These are phyloP conservation scores for Talaromyces pinophilus DNA, from an alignment of 2,329 filamentous ascomycete species.

Conservation along the genomic window DNA sequence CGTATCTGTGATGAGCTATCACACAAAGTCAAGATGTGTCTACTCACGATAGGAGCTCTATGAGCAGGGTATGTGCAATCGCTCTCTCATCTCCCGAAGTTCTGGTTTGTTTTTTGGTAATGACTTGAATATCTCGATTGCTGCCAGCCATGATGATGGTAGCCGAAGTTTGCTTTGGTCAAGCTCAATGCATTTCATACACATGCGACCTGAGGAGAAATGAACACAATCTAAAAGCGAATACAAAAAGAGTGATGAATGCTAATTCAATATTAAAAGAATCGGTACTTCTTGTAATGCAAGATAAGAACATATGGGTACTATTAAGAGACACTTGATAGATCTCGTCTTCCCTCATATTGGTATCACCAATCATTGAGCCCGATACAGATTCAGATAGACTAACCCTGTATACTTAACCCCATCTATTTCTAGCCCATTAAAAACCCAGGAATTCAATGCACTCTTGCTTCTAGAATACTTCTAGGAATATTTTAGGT, in stretches of 20 bases:
- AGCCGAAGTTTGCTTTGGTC: not conserved
- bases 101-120: not conserved
- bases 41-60: slow-evolving; percentile 11
- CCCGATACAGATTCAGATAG: not conserved
- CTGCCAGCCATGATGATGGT: not conserved
- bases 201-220: not conserved
- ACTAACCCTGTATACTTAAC: not conserved
- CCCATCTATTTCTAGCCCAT: not conserved
- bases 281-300: not conserved
- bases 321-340: not conserved
- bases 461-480: not conserved
- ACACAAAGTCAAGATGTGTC: not conserved
- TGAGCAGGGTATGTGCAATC: slow-evolving; percentile 6
- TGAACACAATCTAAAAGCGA: not conserved
- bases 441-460: not conserved
- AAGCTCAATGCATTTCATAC: slow-evolving; percentile 5
- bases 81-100: not conserved
- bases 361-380: not conserved
- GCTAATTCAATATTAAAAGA: not conserved
- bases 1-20: not conserved
- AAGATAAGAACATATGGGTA: not conserved
- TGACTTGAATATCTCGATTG: not conserved
- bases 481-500: not conserved
- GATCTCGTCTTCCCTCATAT: not conserved
- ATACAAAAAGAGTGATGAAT: not conserved